phyloP scores from a whole-genome alignment of 2,329 filamentous ascomycete species.

The Pseudocercospora crystallina region DNA sequence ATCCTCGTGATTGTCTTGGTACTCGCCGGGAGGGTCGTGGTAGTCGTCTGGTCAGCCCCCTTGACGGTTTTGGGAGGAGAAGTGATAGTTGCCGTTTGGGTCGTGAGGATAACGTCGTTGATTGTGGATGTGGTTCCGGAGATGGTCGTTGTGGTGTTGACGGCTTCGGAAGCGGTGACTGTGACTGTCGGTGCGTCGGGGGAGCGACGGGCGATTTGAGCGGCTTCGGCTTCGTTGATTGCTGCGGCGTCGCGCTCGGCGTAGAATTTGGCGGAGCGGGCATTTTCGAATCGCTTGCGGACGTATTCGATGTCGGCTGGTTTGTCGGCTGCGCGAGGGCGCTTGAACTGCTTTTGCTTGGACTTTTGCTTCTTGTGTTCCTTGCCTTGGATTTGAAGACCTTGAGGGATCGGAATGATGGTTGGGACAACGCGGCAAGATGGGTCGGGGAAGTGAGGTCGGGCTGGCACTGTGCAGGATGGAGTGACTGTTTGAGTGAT shows the following conservation, averaged over 20 bases:
- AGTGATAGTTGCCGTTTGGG: conserved; percentile 11
- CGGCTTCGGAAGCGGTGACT: conserved; percentile 30
- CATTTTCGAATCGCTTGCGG: conserved; percentile 7
- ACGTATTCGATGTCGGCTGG: background rate
- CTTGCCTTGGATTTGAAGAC: conserved; percentile 13
- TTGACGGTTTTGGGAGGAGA: conserved; percentile 14
- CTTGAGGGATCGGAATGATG: conserved; percentile 15
- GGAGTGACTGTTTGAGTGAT: conserved; percentile 37
- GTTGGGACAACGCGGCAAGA: conserved; percentile 28
- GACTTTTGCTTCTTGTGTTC: conserved; percentile 3
- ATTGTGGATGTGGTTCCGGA: conserved; percentile 8
- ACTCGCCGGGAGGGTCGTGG: conserved; percentile 1
- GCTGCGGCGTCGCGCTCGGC: background rate
- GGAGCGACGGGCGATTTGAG: conserved; percentile 28
- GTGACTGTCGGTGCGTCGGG: conserved; percentile 38
- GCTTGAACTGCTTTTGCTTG: conserved; percentile 10
- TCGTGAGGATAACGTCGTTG: conserved; percentile 3
- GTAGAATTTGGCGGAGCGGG: background rate
- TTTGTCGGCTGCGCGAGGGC: background rate
- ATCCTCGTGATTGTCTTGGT: conserved; percentile 11
- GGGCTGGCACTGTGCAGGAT: conserved; percentile 33
- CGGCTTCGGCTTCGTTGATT: background rate
- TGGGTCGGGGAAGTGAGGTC: conserved; percentile 9
- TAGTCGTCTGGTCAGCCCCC: conserved; percentile 4
- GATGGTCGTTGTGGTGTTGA: conserved; percentile 23